These are phyloP conservation scores for Metarhizium album DNA, from an alignment of 2,329 filamentous ascomycete genomes.

Conservation along the genomic window DNA sequence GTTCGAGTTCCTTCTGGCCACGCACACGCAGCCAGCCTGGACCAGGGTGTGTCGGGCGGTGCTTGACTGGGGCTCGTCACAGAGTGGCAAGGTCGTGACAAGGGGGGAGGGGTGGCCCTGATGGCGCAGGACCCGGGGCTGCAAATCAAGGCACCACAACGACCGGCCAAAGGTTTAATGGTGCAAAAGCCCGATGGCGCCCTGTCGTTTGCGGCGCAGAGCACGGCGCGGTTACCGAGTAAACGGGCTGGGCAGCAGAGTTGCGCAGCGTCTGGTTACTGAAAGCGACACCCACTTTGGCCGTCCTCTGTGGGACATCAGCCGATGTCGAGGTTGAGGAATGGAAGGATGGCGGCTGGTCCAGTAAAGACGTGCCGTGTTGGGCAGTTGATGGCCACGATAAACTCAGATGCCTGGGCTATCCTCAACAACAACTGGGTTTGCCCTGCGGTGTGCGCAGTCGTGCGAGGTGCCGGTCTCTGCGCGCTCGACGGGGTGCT, in stretches of 20 bases:
- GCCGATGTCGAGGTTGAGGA: background rate
- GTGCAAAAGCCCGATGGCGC: background rate
- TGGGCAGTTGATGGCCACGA: background rate
- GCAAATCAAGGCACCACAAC: slow-evolving; percentile 3
- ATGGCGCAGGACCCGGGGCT: background rate
- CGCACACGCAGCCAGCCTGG: too few relatives aligned
- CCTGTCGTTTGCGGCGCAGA: slow-evolving; percentile 1
- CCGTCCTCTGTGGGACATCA: background rate
- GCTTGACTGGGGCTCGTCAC: slow-evolving; percentile 5
- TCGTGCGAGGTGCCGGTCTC: too few relatives aligned
- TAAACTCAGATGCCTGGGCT: background rate
- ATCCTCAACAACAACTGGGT: too few relatives aligned
- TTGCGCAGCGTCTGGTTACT: background rate
- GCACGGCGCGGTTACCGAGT: background rate
- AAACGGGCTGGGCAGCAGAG: slow-evolving; percentile 2
- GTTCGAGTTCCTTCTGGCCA: slow-evolving; percentile 1
- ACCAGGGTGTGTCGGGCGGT: slow-evolving; percentile 3
- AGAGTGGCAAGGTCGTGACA: slow-evolving; percentile 9
- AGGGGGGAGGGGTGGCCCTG: slow-evolving; percentile 1
- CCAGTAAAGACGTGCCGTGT: background rate
- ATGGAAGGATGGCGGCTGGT: background rate
- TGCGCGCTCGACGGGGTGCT: too few relatives aligned
- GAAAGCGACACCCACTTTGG: too few relatives aligned
- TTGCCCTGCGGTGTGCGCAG: too few relatives aligned
- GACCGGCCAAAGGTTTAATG: background rate